Base-by-base conservation (phyloP, 163 green algal genomes). In the Trebouxiophyceae sp. region DNA sequence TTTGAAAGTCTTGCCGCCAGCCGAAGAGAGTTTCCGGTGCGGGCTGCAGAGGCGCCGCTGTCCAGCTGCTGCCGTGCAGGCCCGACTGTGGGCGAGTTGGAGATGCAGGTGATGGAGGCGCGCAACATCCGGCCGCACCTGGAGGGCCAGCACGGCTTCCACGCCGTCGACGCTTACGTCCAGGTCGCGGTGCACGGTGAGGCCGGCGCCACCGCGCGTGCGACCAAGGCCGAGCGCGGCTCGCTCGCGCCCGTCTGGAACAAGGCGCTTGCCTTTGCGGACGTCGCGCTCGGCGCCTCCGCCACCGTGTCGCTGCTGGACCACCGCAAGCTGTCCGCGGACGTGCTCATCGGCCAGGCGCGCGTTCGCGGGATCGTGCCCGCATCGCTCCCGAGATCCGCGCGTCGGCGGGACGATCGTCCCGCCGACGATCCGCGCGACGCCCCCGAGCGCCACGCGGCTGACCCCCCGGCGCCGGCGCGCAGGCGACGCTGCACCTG, bases 81-180 rank as follows among this genome's bases (percentile, higher is more conserved):
- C n/a, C n/a, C n/a, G n/a, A n/a, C n/a, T n/a, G n/a, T n/a, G n/a
- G n/a, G n/a, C n/a, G n/a, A n/a, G n/a, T n/a, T n/a, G n/a, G n/a
- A n/a, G n/a, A n/a, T n/a, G 64, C 56, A 71, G 64, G 45, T 84
- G 8, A 60, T 84, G 30, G 77, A 81, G 67, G 77, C 67, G 6
- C 66, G 69, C 45, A 76, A 79, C 47, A 54, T 84, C 45, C 29
- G 63, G 23, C 32, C 66, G 30, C 45, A 60, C 1, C 45, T 30
- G 28, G 70, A 75, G 33, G 54, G 68, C 44, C 57, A 76, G 59
- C 60, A 65, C 32, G 45, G 47, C 33, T 74, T 80, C 65, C 65
- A 71, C 54, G 72, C 64, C 27, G 63, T 72, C 29, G 61, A 76
- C 54, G 56, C 54, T 44, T 80, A 75, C 54, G 67, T 24, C 0